Conservation (phyloP, 2,329 filamentous ascomycete species). For the Paramyrothecium sp. region DNA sequence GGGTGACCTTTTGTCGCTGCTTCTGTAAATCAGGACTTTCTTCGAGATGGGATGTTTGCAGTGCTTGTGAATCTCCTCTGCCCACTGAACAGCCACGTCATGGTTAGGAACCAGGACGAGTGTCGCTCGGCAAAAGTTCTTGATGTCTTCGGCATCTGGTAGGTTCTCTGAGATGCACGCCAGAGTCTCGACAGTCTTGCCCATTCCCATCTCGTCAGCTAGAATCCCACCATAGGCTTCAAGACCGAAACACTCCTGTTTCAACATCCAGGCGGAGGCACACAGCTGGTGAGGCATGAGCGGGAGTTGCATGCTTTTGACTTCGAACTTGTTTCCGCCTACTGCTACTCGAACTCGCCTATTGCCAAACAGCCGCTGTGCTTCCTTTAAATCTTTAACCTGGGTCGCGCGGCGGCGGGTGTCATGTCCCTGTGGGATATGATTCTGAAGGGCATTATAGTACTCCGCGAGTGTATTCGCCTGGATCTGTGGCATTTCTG, state of each 20-base stretch:
- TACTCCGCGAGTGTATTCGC: not conserved
- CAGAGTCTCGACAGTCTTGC: conserved; percentile 73
- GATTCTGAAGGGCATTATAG: not conserved
- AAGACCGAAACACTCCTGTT: conserved; percentile 34
- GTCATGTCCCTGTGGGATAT: not conserved
- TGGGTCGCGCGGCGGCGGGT: conserved; percentile 9
- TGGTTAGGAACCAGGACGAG: conserved; percentile 28
- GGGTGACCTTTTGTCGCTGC: not conserved
- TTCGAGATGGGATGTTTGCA: not conserved
- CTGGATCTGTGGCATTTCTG: not conserved
- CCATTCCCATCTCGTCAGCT: conserved; percentile 63
- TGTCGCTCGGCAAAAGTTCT: conserved; percentile 31
- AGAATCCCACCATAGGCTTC: conserved; percentile 58
- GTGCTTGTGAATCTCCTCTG: conserved; percentile 21
- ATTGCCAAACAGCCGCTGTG: conserved; percentile 13
- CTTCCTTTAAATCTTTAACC: conserved; percentile 10
- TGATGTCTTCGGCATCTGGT: conserved; percentile 33
- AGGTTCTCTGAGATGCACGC: conserved; percentile 66
- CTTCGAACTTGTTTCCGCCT: conserved; percentile 4
- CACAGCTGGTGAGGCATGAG: conserved; percentile 51
- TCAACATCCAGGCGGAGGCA: conserved; percentile 52
- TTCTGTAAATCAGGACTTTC: conserved; percentile 7
- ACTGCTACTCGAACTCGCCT: conserved; percentile 7
- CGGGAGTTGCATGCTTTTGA: conserved; percentile 13
- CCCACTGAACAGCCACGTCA: conserved; percentile 24